phyloP scores from a whole-genome alignment of 2,329 filamentous ascomycete genomes.

The Phaeosphaeria sp. region DNA sequence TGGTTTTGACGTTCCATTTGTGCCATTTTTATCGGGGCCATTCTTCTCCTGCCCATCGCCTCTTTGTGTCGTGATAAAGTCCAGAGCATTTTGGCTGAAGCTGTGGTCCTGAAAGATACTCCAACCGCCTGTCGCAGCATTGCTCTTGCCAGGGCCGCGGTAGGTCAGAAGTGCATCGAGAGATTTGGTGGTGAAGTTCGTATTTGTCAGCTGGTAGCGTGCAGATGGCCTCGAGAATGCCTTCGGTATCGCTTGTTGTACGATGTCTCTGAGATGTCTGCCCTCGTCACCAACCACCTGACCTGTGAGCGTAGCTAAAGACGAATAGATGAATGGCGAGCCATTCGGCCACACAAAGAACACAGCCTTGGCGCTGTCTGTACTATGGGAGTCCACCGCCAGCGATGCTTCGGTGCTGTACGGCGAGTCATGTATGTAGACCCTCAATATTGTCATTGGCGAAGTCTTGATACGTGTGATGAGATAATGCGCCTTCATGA shows the following conservation, averaged over 20 bases:
- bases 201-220: slow-evolving; percentile 72
- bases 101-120: slow-evolving; percentile 75
- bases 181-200: slow-evolving; percentile 74
- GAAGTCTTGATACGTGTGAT: slow-evolving; percentile 73
- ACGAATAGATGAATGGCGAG: slow-evolving; percentile 76
- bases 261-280: slow-evolving; percentile 70
- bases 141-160: slow-evolving; percentile 72
- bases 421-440: slow-evolving; percentile 81
- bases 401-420: slow-evolving; percentile 66
- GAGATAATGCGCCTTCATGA: slow-evolving; percentile 85
- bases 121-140: slow-evolving; percentile 79
- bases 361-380: slow-evolving; percentile 73
- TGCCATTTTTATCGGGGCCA: slow-evolving; percentile 14
- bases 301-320: slow-evolving; percentile 53
- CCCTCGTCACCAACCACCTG: slow-evolving; percentile 43
- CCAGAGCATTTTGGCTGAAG: slow-evolving; percentile 58
- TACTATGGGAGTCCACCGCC: slow-evolving; percentile 34
- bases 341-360: slow-evolving; percentile 85
- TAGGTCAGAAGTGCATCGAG: slow-evolving; percentile 73
- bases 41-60: slow-evolving; percentile 25
- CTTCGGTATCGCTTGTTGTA: slow-evolving; percentile 81
- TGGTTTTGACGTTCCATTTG: slow-evolving; percentile 23
- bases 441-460: slow-evolving; percentile 76
- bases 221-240: slow-evolving; percentile 78
- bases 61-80: slow-evolving; percentile 48